Evolutionary conservation across 805 yeast species (phyloP), one percentile per base, ranked within the genome.

Genomic region (Kuraishia piskuri): DNA sequence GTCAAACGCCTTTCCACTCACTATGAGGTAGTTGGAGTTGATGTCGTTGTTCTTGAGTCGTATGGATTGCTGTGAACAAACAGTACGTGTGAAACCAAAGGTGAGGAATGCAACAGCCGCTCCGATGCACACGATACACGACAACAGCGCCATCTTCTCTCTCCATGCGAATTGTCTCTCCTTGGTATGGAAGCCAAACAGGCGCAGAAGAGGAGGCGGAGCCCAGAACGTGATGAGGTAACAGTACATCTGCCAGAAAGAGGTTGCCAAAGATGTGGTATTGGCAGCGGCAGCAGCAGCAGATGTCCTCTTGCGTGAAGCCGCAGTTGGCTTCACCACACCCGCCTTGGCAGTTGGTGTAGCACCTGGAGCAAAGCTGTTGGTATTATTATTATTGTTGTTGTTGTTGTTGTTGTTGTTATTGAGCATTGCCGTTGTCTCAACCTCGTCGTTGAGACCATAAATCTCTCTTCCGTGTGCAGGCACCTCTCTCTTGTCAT

Each of bases 81-180:
- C 95, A 0, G 96, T 79, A 60, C 78, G 79, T 9, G 96, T 87
- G 70, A 92, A 78, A 1, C 98, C 98, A 70, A 92, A 92, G 1
- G 97, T 90, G 59, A 92, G 73, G 65, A 77, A 94, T 1, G 96
- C 97, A 45, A 90, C 86, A 52, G 86, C 66, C 0, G 88, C 82
- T 53, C 94, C 97, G 49, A 88, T 70, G 59, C 78, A 77, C 20
- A 86, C 58, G 60, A 92, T 90, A 53, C 90, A 76, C 1, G 94
- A 77, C 48, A 92, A 74, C 48, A 94, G 75, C 1, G 90, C 98
- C 53, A 91, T 86, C 64, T 92, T 92, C 64, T 94, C 99, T 63
- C 99, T 79, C 99, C 99, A 94, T 0, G 98, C 98, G 74, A 83
- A 82, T 65, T 91, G 97, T 55, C 96, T 81, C 48, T 84, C 91